A percentile compares a stretch with the other conserved stretches of the same genome.
Evolutionary conservation across 345 rosid species (phyloP).

Genomic region (Moricandia moricandioides): DNA sequence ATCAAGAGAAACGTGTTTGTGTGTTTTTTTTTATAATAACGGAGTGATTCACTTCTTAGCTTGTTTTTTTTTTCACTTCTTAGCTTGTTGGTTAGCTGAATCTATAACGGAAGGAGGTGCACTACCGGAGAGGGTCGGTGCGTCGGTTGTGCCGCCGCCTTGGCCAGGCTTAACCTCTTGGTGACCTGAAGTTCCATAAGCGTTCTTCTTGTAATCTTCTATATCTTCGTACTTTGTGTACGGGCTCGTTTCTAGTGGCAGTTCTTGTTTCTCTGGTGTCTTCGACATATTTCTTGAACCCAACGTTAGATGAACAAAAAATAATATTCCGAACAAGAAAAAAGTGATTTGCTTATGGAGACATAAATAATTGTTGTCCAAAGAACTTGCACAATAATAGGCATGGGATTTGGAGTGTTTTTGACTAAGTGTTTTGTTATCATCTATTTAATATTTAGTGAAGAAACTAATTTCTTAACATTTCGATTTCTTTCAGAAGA

Average conservation of each 20-base stretch:
- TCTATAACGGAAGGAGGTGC: slow-evolving; percentile 22
- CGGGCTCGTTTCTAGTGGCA: slow-evolving; percentile 52
- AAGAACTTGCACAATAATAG: slow-evolving; percentile 25
- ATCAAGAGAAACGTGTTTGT: background rate
- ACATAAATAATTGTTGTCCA: slow-evolving; percentile 21
- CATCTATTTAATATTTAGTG: background rate
- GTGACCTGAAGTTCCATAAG: slow-evolving; percentile 55
- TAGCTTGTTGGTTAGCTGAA: slow-evolving; percentile 29
- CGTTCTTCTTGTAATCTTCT: slow-evolving; percentile 50
- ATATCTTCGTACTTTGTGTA: slow-evolving; percentile 43
- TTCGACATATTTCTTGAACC: slow-evolving; percentile 21
- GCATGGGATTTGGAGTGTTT: slow-evolving; percentile 20
- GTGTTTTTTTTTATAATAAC: background rate
- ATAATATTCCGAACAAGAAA: background rate
- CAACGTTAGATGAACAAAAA: background rate
- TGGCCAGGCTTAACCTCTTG: slow-evolving; percentile 42
- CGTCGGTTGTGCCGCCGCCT: slow-evolving; percentile 47
- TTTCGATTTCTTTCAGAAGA: too few species aligned
- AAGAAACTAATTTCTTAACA: too few species aligned
- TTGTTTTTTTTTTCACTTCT: slow-evolving; percentile 26
- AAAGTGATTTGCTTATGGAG: slow-evolving; percentile 21
- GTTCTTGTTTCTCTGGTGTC: slow-evolving; percentile 23
- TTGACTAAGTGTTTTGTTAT: slow-evolving; percentile 19
- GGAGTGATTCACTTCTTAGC: slow-evolving; percentile 28
- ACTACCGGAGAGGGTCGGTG: slow-evolving; percentile 45